phyloP scores from a whole-genome alignment of 495 filamentous ascomycete genomes.

The Tuber microsphaerosporum region DNA sequence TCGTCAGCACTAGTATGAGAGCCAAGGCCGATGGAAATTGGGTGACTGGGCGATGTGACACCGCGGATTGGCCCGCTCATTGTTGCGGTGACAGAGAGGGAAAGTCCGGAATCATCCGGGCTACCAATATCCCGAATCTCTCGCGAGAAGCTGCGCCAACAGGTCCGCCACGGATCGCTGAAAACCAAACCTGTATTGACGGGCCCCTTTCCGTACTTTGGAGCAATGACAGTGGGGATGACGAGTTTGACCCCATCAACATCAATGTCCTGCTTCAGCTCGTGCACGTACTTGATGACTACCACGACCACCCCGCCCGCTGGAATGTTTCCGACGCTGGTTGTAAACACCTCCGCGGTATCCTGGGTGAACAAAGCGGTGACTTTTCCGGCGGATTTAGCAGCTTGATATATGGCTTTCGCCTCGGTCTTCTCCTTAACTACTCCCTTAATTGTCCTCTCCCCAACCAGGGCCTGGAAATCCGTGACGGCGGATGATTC shows the following conservation, averaged over 20 bases:
- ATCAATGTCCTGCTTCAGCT: slow-evolving; percentile 60
- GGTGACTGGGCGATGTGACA: slow-evolving; percentile 59
- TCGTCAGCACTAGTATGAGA: slow-evolving; percentile 43
- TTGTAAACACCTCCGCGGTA: slow-evolving; percentile 58
- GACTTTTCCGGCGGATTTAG: slow-evolving; percentile 52
- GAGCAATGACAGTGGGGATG: slow-evolving; percentile 56
- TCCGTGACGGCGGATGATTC: slow-evolving; percentile 62
- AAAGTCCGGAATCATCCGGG: slow-evolving; percentile 9
- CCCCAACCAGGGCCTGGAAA: slow-evolving; percentile 53
- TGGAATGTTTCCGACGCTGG: slow-evolving; percentile 58
- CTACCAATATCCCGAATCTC: slow-evolving; percentile 18
- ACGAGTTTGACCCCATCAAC: slow-evolving; percentile 58
- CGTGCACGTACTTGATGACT: slow-evolving; percentile 58
- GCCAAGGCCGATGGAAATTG: slow-evolving; percentile 57
- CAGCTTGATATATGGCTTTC: slow-evolving; percentile 50
- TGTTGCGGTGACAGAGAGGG: slow-evolving; percentile 54
- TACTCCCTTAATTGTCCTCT: slow-evolving; percentile 49
- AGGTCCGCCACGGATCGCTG: slow-evolving; percentile 10
- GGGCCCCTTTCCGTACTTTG: slow-evolving; percentile 51
- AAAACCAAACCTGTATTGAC: neutral
- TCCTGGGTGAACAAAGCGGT: slow-evolving; percentile 59
- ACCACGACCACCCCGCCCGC: slow-evolving; percentile 48
- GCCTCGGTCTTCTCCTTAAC: slow-evolving; percentile 59
- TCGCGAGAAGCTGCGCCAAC: slow-evolving; percentile 26
- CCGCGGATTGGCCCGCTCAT: slow-evolving; percentile 54